phyloP scores from a whole-genome alignment of 2,329 filamentous ascomycete species.

The Nemania sp. region DNA sequence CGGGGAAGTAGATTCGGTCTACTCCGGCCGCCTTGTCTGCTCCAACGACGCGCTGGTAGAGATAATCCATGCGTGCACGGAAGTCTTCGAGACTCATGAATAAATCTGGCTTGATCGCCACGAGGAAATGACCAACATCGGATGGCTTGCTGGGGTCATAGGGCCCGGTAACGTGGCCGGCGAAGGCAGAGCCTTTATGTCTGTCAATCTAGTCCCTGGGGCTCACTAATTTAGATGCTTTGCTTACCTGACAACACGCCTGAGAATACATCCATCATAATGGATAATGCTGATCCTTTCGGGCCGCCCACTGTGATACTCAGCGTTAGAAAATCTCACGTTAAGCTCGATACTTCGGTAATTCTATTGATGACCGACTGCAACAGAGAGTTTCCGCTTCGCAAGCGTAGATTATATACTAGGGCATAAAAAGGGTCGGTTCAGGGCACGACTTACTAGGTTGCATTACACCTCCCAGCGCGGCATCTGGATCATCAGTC shows the following conservation, averaged over 20 bases:
- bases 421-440: neutral
- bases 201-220: neutral
- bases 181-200: constrained; percentile 68
- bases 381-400: too few relatives aligned
- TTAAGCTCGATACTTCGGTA: too few relatives aligned
- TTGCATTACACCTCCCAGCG: constrained; percentile 78
- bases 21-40: constrained; percentile 59
- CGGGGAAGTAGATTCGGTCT: constrained; percentile 63
- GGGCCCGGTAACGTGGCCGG: constrained; percentile 73
- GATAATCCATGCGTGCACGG: constrained; percentile 59
- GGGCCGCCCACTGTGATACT: constrained; percentile 67
- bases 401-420: too few relatives aligned
- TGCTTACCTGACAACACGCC: constrained; percentile 64
- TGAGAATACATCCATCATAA: constrained; percentile 92
- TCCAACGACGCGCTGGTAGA: constrained; percentile 57
- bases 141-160: constrained; percentile 72
- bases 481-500: constrained; percentile 73
- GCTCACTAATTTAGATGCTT: neutral
- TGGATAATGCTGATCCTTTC: constrained; percentile 74
- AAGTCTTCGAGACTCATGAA: constrained; percentile 75
- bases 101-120: constrained; percentile 74
- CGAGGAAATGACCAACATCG: constrained; percentile 74
- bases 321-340: too few relatives aligned
- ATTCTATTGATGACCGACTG: too few relatives aligned
- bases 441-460: constrained; percentile 51